Evolutionary conservation across 2,329 filamentous ascomycete genomes (phyloP).

Genomic region (Fusarium duplospermum): DNA sequence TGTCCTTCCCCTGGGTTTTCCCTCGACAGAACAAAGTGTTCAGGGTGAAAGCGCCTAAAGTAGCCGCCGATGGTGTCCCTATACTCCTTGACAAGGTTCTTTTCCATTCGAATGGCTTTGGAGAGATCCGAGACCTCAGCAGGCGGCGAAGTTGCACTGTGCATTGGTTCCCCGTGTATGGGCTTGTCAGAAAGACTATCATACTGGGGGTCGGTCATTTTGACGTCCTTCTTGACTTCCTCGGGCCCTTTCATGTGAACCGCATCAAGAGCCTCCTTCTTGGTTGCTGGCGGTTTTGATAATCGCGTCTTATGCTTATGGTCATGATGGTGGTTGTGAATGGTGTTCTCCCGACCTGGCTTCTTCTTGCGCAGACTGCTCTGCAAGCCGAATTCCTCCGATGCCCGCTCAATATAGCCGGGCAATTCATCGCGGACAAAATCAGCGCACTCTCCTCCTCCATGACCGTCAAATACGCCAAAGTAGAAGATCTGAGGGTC

Average conservation of each 20-base stretch:
- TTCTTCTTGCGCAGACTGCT: slow-evolving; percentile 74
- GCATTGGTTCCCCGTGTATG: slow-evolving; percentile 51
- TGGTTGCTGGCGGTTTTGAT: slow-evolving; percentile 35
- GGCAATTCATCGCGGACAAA: slow-evolving; percentile 89
- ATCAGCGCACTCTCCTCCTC: slow-evolving; percentile 86
- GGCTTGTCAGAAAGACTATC: slow-evolving; percentile 50
- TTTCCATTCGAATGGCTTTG: slow-evolving; percentile 76
- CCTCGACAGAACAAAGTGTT: slow-evolving; percentile 70
- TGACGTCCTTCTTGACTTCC: slow-evolving; percentile 55
- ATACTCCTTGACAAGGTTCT: slow-evolving; percentile 79
- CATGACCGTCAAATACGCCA: slow-evolving; percentile 95
- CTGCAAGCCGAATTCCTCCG: slow-evolving; percentile 78
- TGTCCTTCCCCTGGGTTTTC: slow-evolving; percentile 45
- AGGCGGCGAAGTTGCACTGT: slow-evolving; percentile 58
- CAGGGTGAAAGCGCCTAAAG: slow-evolving; percentile 88
- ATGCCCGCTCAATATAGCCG: slow-evolving; percentile 87
- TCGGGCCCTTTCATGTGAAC: slow-evolving; percentile 63
- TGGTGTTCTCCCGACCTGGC: slow-evolving; percentile 44
- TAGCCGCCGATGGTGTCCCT: slow-evolving; percentile 90
- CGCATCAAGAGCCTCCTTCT: slow-evolving; percentile 45
- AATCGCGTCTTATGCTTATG: slow-evolving; percentile 31
- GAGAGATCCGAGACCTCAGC: slow-evolving; percentile 64
- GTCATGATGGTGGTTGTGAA: slow-evolving; percentile 32
- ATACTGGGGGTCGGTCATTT: slow-evolving; percentile 49
- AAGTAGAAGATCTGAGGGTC: slow-evolving; percentile 99